Base-by-base conservation (phyloP, 352 stramenopile genomes). In the Pythium scleroteichum region DNA sequence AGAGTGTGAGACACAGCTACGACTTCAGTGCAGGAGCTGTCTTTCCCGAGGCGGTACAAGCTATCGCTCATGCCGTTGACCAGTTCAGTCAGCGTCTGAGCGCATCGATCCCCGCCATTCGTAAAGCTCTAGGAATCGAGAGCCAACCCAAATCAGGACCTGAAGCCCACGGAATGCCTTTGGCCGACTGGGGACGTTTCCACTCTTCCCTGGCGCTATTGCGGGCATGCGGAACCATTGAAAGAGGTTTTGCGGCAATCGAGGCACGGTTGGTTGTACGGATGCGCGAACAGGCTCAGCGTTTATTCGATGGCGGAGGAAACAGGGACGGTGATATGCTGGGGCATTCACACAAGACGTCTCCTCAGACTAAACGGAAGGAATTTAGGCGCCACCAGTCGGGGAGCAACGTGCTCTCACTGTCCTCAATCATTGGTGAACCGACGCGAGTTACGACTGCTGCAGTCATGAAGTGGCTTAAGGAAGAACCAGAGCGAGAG, bases 161-260 rank as follows among this genome's bases (percentile, higher is more conserved):
- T 14, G n/a, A 27, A 20, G 5, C 16, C 33, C 39, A 61, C 20
- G 59, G 22, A 20, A 17, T 38, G 16, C 40, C 44, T 14, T 61
- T 70, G 13, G 71, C 71, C 3, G 79, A 90, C 52, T 92, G 83
- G 80, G 81, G 73, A 50, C 76, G 82, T n/a, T 92, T 92, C 57
- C 83, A 92, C 51, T 72, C 73, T 3, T 73, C 80, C 3, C 64
- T 92, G 13, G 76, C 81, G 13, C 68, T 92, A 35, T 63, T 92
- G 1, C 86, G 75, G 39, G 74, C 79, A 0, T 85, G 79, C 10
- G 83, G 83, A 1, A 64, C 62, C 39, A 48, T 92, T 29, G 77
- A 89, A 56, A 72, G 49, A 20, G 70, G 82, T 39, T 49, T 90
- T n/a, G 73, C 67, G 56, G 47, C 59, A 0, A 48, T 87, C 53